Base-by-base conservation (phyloP, 768 basidiomycete species). In the Suillus ampliporus region DNA sequence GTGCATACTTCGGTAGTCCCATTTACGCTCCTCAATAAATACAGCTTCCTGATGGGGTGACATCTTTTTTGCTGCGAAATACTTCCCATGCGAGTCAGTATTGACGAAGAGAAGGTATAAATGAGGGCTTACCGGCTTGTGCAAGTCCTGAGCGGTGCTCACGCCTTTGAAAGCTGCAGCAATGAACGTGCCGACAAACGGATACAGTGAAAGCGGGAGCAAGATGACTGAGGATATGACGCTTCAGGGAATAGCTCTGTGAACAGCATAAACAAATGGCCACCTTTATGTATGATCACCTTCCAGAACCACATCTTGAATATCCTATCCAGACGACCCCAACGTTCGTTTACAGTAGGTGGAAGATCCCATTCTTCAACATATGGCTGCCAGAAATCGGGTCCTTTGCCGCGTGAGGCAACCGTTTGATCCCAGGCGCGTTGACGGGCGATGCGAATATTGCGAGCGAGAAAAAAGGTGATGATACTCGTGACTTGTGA, bases 11-110 rank as follows among this genome's bases (percentile, higher is more conserved):
- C 89, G 80, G 68, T 97, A 96, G 64, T 93, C 90, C 91, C 94
- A 93, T 70, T 91, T 94, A 15, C 91, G 85, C 72, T 97, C 95
- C 69, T 94, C 91, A 62, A 96, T 84, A 76, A 93, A 98, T 1
- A 89, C 78, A 3, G 87, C 87, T 5, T 85, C 76, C 68, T 96
- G 87, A 26, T 83, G 76, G 7, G 81, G 76, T 0, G 86, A 83
- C 95, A 98, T 95, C 57, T 85, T 86, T 76, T 98, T 98, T 1
- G 88, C 78, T 58, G 88, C 83, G 64, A 94, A 98, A 70, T 97
- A 97, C 86, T 94, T 35, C 19, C 37, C 26, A 40, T 26, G 28
- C 14, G 14, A 63, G 9, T 43, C 51, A 26, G 40, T 19, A 26
- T 38, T 1, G 13, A 23, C 5, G 8, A 43, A 7, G 21, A 35